These are phyloP conservation scores for Passiflora organensis DNA, from an alignment of 345 rosid genomes.

Conservation along the genomic window DNA sequence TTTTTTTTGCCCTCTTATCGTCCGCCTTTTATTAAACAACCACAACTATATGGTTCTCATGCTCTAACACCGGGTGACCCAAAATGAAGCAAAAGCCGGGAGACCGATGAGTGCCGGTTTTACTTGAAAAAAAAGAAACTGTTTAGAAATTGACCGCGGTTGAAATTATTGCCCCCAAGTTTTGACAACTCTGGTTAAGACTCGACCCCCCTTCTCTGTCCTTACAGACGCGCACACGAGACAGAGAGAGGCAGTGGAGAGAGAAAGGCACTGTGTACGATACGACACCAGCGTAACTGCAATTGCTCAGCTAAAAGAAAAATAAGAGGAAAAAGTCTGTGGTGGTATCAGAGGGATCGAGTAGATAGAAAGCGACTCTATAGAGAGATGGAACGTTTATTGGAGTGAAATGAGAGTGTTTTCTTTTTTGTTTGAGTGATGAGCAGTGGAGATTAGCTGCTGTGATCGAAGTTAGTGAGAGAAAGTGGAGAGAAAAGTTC, in stretches of 20 bases:
- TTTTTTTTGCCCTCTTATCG: background rate
- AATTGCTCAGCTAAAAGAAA: constrained; percentile 12
- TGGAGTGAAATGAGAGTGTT: constrained; percentile 3
- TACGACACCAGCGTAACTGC: constrained; percentile 21
- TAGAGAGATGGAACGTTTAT: constrained; percentile 6
- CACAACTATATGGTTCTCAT: constrained; percentile 16
- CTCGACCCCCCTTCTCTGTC: constrained; percentile 6
- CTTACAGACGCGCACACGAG: constrained; percentile 9
- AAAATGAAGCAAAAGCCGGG: constrained; percentile 19
- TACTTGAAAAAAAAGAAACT: constrained; percentile 13
- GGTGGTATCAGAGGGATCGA: constrained; percentile 4
- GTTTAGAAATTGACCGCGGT: constrained; percentile 80
- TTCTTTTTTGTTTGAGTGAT: background rate
- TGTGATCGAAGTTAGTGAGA: background rate
- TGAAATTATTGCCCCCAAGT: constrained; percentile 55
- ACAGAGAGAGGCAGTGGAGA: constrained; percentile 17
- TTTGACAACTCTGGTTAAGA: constrained; percentile 67
- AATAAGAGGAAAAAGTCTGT: constrained; percentile 1
- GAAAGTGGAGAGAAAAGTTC: background rate
- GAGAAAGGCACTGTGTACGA: constrained; percentile 20
- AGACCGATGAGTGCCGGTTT: constrained; percentile 51
- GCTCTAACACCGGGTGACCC: constrained; percentile 17
- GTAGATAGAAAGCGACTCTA: constrained; percentile 14
- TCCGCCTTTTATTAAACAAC: constrained; percentile 36
- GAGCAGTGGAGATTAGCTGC: background rate